A percentile compares a stretch with the other conserved stretches of the same genome.
phyloP scores from a whole-genome alignment of 495 filamentous ascomycete genomes.

The Tetracladium marchalianum region DNA sequence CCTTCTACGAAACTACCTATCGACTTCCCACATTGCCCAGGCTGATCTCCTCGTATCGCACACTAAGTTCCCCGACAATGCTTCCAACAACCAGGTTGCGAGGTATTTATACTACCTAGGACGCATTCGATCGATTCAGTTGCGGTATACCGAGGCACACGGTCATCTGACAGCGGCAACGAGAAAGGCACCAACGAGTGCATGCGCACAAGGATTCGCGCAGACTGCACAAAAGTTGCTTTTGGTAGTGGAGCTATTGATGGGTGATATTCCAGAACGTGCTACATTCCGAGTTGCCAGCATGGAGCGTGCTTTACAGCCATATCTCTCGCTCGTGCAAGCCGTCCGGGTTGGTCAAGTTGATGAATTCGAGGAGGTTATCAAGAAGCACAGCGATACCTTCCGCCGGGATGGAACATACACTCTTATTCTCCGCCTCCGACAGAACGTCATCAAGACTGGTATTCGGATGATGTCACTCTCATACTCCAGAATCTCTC shows the following conservation, averaged over 20 bases:
- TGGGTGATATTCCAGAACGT: conserved; percentile 97
- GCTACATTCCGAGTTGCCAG: conserved; percentile 80
- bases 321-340: conserved; percentile 87
- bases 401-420: conserved; percentile 94
- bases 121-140: conserved; percentile 89
- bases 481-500: conserved; percentile 94
- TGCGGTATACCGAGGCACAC: conserved; percentile 95
- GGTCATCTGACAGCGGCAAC: conserved; percentile 85
- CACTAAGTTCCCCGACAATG: conserved; percentile 84
- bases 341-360: conserved; percentile 92
- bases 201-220: conserved; percentile 84
- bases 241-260: conserved; percentile 89
- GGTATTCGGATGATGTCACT: conserved; percentile 98
- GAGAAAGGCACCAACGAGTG: conserved; percentile 84
- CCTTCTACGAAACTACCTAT: conserved; percentile 90
- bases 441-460: conserved; percentile 99
- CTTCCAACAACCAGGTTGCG: conserved; percentile 95
- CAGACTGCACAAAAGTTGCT: conserved; percentile 90
- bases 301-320: conserved; percentile 76
- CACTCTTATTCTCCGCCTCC: conserved; percentile 83
- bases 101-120: conserved; percentile 94
- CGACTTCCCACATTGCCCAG: conserved; percentile 92
- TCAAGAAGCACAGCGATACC: conserved; percentile 65
- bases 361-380: conserved; percentile 78
- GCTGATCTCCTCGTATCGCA: conserved; percentile 92